Evolutionary conservation across 176 grass and related monocot genomes (phyloP).

Genomic region (Tillandsia fasciculata): DNA sequence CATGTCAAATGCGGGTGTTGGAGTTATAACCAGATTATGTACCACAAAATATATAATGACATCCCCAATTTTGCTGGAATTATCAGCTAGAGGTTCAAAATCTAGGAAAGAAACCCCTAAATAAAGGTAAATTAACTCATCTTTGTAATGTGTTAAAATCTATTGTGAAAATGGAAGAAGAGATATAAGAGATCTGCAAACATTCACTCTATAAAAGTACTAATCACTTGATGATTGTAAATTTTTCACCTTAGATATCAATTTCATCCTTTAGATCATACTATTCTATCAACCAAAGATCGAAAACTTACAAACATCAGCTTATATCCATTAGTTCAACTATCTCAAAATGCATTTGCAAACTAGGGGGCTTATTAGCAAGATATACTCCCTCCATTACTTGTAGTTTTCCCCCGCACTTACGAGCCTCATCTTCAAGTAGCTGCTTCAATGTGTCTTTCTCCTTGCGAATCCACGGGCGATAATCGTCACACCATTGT

Average conservation of each 20-base stretch:
- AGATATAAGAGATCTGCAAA: not conserved
- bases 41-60: too few relatives aligned
- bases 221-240: too few relatives aligned
- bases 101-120: not conserved
- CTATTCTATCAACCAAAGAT: too few relatives aligned
- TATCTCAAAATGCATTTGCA: constrained; percentile 72
- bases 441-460: constrained; percentile 34
- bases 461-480: constrained; percentile 40
- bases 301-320: constrained; percentile 8
- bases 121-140: not conserved
- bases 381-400: constrained; percentile 41
- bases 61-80: not conserved
- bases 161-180: not conserved
- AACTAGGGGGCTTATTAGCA: constrained; percentile 21
- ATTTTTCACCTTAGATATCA: too few relatives aligned
- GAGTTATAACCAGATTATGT: too few relatives aligned
- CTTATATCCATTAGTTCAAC: constrained; percentile 41
- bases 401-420: constrained; percentile 27
- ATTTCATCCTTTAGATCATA: too few relatives aligned
- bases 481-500: constrained; percentile 47
- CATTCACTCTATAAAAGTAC: not conserved
- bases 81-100: not conserved
- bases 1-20: too few relatives aligned
- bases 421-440: constrained; percentile 30
- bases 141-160: not conserved